Evolutionary conservation across 495 filamentous ascomycete genomes (phyloP), one percentile per base, ranked within the genome.

Genomic region (Penicillium dipodomyicola): DNA sequence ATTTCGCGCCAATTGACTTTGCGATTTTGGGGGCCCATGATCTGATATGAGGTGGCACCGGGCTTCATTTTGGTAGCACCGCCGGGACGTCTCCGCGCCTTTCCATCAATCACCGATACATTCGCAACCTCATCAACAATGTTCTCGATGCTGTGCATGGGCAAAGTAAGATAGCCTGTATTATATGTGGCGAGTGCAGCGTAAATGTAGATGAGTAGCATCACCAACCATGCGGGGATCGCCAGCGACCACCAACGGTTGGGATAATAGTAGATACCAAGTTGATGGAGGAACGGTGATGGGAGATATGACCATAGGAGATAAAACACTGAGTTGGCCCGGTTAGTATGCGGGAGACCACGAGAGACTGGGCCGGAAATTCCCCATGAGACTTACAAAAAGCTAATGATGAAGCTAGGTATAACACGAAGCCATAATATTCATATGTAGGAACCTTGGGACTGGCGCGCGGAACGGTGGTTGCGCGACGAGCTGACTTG

Each of bases 381-480:
- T 40, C 23, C 17, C 14, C 32, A 20, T 23, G 17, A 43, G 15
- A 70, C 78, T 63, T 62, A 82, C 80, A 70, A 68, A 97, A 97
- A 2, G 82, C 84, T 37, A 92, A 74, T 14, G 82, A 87, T 35
- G 86, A 89, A 63, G 89, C 87, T 25, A 98, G 80, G 70, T 98
- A 97, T 25, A 98, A 81, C 49, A 94, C 92, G 74, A 98, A 97
- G 59, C 94, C 94, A 69, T 98, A 97, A 81, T 98, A 98, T 67
- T 98, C 94, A 71, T 98, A 97, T 0, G 94, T 98, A 9, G 94
- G 94, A 1, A 97, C 92, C 62, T 92, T 92, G 0, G 94, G 94
- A 42, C 87, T 87, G 15, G 92, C 94, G 35, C 92, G 87, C 1
- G 94, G 91, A 14, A 96, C 84, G 0, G 88, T 88, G 42, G 85